These are phyloP conservation scores for Syncephalis fuscata DNA, from an alignment of 371 early-diverging fungal genomes.

Conservation along the genomic window DNA sequence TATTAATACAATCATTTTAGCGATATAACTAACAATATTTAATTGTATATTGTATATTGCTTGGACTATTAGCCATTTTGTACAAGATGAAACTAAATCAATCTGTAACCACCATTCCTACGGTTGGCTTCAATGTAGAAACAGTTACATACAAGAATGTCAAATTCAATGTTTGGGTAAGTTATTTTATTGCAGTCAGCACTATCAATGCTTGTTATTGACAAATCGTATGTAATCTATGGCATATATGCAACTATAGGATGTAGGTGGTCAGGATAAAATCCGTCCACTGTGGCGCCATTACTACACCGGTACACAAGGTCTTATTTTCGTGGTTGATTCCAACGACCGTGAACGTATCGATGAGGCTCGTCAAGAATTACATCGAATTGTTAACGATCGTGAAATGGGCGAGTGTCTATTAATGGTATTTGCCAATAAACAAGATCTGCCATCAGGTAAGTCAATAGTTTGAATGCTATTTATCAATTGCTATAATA, in stretches of 20 bases:
- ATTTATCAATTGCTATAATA: neutral
- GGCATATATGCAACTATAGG: constrained; percentile 19
- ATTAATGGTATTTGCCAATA: constrained; percentile 72
- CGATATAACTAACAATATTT: neutral
- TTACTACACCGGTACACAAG: constrained; percentile 77
- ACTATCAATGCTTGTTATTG: neutral
- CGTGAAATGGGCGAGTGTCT: constrained; percentile 71
- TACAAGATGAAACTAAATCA: constrained; percentile 77
- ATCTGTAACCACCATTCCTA: constrained; percentile 76
- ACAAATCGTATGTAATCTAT: neutral
- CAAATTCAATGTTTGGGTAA: constrained; percentile 75
- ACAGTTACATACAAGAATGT: constrained; percentile 80
- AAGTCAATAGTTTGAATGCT: constrained; percentile 1
- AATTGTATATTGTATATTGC: neutral
- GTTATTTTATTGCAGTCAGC: constrained; percentile 4
- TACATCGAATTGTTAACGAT: constrained; percentile 64
- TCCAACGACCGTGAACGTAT: constrained; percentile 70
- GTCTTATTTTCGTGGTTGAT: constrained; percentile 76
- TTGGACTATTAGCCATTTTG: constrained; percentile 44
- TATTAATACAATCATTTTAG: neutral
- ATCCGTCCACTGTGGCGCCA: constrained; percentile 82
- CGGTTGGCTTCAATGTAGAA: constrained; percentile 80
- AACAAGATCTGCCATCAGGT: constrained; percentile 70
- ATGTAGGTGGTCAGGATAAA: constrained; percentile 84
- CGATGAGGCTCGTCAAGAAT: constrained; percentile 66